phyloP scores from a whole-genome alignment of 129 eudicot genomes.

The Rutidosis leptorrhynchoides region DNA sequence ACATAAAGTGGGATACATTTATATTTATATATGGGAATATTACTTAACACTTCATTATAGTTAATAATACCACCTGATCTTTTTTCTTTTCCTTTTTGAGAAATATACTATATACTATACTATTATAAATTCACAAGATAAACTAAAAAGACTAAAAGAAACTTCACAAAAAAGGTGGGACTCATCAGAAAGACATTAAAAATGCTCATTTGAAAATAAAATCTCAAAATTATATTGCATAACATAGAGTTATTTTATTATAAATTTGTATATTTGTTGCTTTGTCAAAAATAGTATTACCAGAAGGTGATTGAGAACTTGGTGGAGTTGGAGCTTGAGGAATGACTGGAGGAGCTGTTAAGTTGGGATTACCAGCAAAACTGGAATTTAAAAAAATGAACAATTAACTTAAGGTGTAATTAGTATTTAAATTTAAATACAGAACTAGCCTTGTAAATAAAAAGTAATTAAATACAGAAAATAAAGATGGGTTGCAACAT shows the following conservation, averaged over 20 bases:
- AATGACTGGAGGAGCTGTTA: constrained; percentile 46
- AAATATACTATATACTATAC: too few species aligned
- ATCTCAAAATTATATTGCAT: background rate
- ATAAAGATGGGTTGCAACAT: constrained; percentile 11
- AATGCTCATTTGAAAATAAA: background rate
- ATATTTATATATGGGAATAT: too few species aligned
- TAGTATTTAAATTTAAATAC: too few species aligned
- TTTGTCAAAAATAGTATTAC: constrained; percentile 27
- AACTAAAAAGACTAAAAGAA: background rate
- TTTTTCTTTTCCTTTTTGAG: too few species aligned
- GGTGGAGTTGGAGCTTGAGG: constrained; percentile 75
- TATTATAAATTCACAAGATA: too few species aligned
- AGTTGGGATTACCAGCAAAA: constrained; percentile 50
- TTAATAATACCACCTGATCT: background rate
- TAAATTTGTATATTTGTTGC: background rate
- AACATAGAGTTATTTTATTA: background rate
- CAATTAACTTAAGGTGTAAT: constrained; percentile 12
- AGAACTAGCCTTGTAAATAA: too few species aligned
- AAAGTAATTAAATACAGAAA: too few species aligned
- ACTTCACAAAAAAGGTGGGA: background rate
- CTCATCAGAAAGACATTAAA: background rate
- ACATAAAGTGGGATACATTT: too few species aligned
- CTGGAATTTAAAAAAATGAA: constrained; percentile 41
- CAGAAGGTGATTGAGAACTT: constrained; percentile 45
- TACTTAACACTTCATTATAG: too few species aligned